Evolutionary conservation across 169 alveolate genomes (phyloP), one percentile per base, ranked within the genome.

Genomic region (Cryptosporidium sp.): DNA sequence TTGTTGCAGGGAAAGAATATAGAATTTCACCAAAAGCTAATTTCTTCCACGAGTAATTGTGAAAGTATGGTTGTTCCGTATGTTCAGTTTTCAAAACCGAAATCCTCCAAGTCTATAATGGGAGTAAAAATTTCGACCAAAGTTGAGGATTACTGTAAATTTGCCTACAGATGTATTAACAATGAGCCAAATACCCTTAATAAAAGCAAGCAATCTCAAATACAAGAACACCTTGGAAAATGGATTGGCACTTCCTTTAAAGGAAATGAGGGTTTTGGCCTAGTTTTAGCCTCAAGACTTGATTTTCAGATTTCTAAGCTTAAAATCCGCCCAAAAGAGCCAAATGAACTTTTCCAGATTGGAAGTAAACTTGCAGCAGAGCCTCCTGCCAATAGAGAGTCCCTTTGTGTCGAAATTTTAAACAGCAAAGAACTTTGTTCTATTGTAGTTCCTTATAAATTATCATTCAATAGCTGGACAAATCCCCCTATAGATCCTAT

Each of bases 401-500:
- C 73, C 39, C 69, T 45, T 16, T 80, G 89, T 59, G 41, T 41
- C 12, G 48, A 65, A 18, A 70, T 45, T 2, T 41, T 45, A 1
- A 29, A 45, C 23, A 12, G 39, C 29, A 39, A 80, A 10, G 73
- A 62, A 6, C 4, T 80, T 16, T 80, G 89, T 6, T 18, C 29
- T 26, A 16, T 39, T 7, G 89, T 80, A 2, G 8, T 48, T 23
- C 89, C 89, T 7, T 80, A 80, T 26, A 59, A 23, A n/a, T 16
- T 39, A 9, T 10, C 21, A 4, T 80, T 80, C 45, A 39, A 59
- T 14, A 52, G 75, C 9, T 80, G 89, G 89, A 4, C 62, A 3
- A 65, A 41, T 18, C 80, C 61, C n/a, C 80, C 89, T 21, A 48
- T 80, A 23, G 89, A 80, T 41, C 89, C 89, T 21, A 31, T 59